A percentile compares a stretch with the other conserved stretches of the same genome.
Evolutionary conservation across 805 yeast genomes (phyloP).

Genomic region (Nakazawaea ishiwadae): DNA sequence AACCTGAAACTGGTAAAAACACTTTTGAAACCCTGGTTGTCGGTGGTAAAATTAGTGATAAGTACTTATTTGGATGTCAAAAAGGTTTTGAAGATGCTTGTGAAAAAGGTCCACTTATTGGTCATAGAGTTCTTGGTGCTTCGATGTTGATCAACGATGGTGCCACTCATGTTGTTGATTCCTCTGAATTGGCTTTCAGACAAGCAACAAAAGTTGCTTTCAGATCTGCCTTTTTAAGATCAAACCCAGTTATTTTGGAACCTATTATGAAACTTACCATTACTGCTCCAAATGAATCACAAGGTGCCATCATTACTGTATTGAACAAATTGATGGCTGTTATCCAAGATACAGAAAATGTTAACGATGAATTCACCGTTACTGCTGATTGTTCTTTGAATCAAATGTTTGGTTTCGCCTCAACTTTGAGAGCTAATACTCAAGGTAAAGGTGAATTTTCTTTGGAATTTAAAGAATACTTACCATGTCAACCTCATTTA

Average conservation of each 20-base stretch:
- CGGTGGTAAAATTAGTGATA: conserved; percentile 96
- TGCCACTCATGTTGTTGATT: conserved; percentile 95
- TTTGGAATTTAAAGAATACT: conserved; percentile 87
- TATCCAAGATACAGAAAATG: conserved; percentile 90
- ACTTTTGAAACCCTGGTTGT: conserved; percentile 82
- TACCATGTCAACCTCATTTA: conserved; percentile 85
- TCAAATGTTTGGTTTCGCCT: conserved; percentile 94
- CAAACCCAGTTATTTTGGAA: conserved; percentile 86
- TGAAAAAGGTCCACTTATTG: conserved; percentile 95
- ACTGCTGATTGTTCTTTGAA: conserved; percentile 95
- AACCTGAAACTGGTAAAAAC: conserved; percentile 60
- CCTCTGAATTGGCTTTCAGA: conserved; percentile 92
- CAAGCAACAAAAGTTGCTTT: conserved; percentile 91
- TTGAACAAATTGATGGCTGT: conserved; percentile 90
- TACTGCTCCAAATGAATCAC: conserved; percentile 95
- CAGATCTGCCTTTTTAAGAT: conserved; percentile 79
- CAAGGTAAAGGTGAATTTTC: conserved; percentile 99
- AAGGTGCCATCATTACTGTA: conserved; percentile 86
- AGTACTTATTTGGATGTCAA: conserved; percentile 88
- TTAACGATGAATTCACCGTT: conserved; percentile 89
- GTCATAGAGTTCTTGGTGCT: conserved; percentile 90
- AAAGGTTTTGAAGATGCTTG: conserved; percentile 94
- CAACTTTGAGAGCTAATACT: conserved; percentile 90
- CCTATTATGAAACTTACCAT: conserved; percentile 94
- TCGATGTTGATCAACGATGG: conserved; percentile 95